Conservation (phyloP, 2,329 filamentous ascomycete genomes). For the Ophiostoma angusticollis region DNA sequence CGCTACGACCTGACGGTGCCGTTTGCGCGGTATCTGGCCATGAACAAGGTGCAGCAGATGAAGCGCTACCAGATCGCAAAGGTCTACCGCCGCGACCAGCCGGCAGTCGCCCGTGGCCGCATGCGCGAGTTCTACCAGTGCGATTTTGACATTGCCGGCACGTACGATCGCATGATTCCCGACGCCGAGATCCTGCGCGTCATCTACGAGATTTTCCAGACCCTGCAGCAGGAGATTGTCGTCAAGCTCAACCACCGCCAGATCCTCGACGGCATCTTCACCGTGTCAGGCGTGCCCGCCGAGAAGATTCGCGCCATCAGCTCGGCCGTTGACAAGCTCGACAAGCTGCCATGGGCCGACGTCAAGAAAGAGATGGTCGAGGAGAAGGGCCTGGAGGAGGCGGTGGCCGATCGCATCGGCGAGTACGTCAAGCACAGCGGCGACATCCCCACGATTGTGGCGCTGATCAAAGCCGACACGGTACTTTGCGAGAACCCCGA, state of each 20-base stretch:
- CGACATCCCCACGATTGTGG: slow-evolving; percentile 49
- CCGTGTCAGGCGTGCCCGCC: slow-evolving; percentile 75
- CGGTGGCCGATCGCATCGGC: slow-evolving; percentile 77
- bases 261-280: slow-evolving; percentile 84
- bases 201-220: slow-evolving; percentile 72
- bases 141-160: slow-evolving; percentile 88
- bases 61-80: slow-evolving; percentile 95
- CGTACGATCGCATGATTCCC: slow-evolving; percentile 80
- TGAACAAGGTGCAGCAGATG: slow-evolving; percentile 77
- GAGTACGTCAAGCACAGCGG: slow-evolving; percentile 47
- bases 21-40: slow-evolving; percentile 83
- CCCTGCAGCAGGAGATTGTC: slow-evolving; percentile 55
- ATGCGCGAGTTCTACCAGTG: slow-evolving; percentile 97
- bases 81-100: slow-evolving; percentile 46
- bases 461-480: slow-evolving; percentile 54
- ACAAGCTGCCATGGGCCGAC: slow-evolving; percentile 80
- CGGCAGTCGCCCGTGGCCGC: slow-evolving; percentile 73
- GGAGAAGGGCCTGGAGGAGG: slow-evolving; percentile 67
- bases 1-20: slow-evolving; percentile 53
- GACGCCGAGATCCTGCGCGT: slow-evolving; percentile 84
- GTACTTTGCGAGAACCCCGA: slow-evolving; percentile 56
- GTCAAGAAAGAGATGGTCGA: slow-evolving; percentile 89
- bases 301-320: slow-evolving; percentile 84
- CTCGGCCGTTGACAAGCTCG: slow-evolving; percentile 88
- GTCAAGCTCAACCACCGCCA: slow-evolving; percentile 95